A percentile compares a stretch with the other conserved stretches of the same genome.
Evolutionary conservation across 1,139 yeast genomes (phyloP).

Genomic region (Zhuliangozyma parablackwelliae): DNA sequence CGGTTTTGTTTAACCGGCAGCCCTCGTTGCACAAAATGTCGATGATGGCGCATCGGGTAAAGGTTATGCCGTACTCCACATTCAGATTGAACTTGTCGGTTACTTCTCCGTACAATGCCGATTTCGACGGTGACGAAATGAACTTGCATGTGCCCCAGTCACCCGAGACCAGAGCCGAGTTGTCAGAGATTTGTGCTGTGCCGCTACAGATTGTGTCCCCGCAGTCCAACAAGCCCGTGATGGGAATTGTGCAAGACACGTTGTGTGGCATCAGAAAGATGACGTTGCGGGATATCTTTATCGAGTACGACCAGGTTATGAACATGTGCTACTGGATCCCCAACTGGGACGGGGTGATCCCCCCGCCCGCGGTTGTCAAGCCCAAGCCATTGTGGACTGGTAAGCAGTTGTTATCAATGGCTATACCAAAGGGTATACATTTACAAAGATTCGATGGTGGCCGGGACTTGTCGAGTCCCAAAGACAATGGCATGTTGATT

Average conservation of each 20-base stretch:
- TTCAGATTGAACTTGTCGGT: conserved; percentile 95
- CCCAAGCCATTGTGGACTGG: conserved; percentile 99
- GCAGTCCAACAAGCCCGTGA: conserved; percentile 96
- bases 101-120: conserved; percentile 98
- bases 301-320: conserved; percentile 93
- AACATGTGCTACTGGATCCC: conserved; percentile 97
- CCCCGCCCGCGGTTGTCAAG: conserved; percentile 91
- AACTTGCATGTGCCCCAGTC: conserved; percentile 99
- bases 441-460: conserved; percentile 90
- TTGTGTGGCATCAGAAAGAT: conserved; percentile 94
- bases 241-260: conserved; percentile 99
- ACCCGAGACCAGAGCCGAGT: conserved; percentile 95
- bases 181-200: conserved; percentile 92
- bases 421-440: conserved; percentile 94
- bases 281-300: conserved; percentile 84
- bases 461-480: conserved; percentile 77
- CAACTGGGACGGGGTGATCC: conserved; percentile 97
- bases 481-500: conserved; percentile 88
- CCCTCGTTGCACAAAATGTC: conserved; percentile 99
- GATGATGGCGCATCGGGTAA: conserved; percentile 99
- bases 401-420: conserved; percentile 85
- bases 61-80: conserved; percentile 98
- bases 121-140: conserved; percentile 99
- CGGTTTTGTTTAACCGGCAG: conserved; percentile 97
- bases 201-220: conserved; percentile 98